A percentile compares a stretch with the other conserved stretches of the same genome.
phyloP scores from a whole-genome alignment of 805 yeast genomes.

The Sugiyamaella boreocaroliniensis region DNA sequence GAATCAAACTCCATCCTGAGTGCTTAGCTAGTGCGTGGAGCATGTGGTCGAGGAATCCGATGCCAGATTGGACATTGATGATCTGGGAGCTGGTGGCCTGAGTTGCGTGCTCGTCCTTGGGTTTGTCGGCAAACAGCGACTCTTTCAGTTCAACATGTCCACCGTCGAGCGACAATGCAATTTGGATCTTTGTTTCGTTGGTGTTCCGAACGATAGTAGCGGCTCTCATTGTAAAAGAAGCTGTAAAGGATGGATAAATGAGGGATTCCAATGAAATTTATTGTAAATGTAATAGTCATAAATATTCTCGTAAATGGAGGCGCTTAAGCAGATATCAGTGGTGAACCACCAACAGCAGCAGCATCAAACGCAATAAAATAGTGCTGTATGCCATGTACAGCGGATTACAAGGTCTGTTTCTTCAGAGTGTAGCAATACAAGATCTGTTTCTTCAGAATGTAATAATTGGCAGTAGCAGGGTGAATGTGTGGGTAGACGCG shows the following conservation, averaged over 20 bases:
- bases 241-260: background rate
- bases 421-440: too few species aligned
- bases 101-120: conserved; percentile 46
- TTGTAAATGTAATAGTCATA: background rate
- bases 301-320: background rate
- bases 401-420: too few species aligned
- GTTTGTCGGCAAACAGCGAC: conserved; percentile 43
- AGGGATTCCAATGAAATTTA: background rate
- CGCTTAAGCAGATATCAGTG: background rate
- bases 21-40: conserved; percentile 95
- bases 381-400: too few species aligned
- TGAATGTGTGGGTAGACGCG: too few species aligned
- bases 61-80: conserved; percentile 80
- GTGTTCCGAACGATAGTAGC: conserved; percentile 64
- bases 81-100: conserved; percentile 66
- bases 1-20: conserved; percentile 86
- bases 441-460: too few species aligned
- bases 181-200: conserved; percentile 89
- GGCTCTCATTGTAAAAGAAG: conserved; percentile 19
- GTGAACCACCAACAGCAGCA: too few species aligned
- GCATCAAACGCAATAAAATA: too few species aligned
- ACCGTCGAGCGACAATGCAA: conserved; percentile 78
- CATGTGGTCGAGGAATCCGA: conserved; percentile 97
- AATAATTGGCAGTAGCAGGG: too few species aligned
- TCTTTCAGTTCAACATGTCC: conserved; percentile 62